phyloP scores from a whole-genome alignment of 352 stramenopile genomes.

The Phytopythium sindhum region DNA sequence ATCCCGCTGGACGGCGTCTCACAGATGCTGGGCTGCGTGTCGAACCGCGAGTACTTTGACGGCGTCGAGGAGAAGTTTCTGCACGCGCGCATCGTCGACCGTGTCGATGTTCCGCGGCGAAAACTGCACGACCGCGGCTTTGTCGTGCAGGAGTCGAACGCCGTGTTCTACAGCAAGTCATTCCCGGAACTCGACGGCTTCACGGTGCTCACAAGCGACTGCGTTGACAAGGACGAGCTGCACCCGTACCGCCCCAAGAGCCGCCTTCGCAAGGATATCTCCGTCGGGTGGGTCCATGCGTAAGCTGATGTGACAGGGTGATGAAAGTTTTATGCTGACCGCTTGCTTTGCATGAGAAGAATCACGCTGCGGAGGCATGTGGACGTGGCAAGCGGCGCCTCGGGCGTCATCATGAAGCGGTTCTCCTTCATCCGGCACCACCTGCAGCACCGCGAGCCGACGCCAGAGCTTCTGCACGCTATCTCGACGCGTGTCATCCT shows the following conservation, averaged over 20 bases:
- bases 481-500: constrained; percentile 66
- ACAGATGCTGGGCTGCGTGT: constrained; percentile 48
- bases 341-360: constrained; percentile 3
- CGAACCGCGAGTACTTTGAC: constrained; percentile 66
- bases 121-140: constrained; percentile 32
- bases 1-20: constrained; percentile 50
- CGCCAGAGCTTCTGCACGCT: constrained; percentile 48
- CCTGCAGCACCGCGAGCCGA: constrained; percentile 35
- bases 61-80: constrained; percentile 48
- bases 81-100: constrained; percentile 57
- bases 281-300: constrained; percentile 30
- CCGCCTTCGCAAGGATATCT: constrained; percentile 57
- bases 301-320: background rate
- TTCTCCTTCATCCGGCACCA: constrained; percentile 72
- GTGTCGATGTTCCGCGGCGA: constrained; percentile 44
- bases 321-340: background rate
- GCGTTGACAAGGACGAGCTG: constrained; percentile 56
- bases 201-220: constrained; percentile 51
- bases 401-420: constrained; percentile 54
- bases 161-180: constrained; percentile 50
- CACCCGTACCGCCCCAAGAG: constrained; percentile 42
- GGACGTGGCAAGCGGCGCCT: constrained; percentile 21
- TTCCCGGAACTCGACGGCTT: constrained; percentile 24
- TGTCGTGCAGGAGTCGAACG: constrained; percentile 63
- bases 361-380: constrained; percentile 43